A percentile compares a stretch with the other conserved stretches of the same genome.
These are phyloP conservation scores for Tuber melanosporum DNA, from an alignment of 495 filamentous ascomycete species.

Conservation along the genomic window DNA sequence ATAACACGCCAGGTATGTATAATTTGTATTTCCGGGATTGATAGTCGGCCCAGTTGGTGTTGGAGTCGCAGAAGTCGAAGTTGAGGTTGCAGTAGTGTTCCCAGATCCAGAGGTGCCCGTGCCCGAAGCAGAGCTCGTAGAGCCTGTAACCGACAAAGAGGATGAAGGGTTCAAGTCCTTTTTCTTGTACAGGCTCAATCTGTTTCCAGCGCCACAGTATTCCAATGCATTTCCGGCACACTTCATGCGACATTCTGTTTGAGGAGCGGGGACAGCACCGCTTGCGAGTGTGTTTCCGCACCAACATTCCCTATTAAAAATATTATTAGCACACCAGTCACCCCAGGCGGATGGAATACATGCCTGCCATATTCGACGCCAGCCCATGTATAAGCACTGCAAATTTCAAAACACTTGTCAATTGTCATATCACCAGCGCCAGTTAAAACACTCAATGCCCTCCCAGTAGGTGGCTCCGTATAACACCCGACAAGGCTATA, in stretches of 20 bases:
- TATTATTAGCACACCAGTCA: background rate
- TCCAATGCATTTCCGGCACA: slow-evolving; percentile 7
- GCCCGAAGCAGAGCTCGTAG: background rate
- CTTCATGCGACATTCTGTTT: slow-evolving; percentile 1
- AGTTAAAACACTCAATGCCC: slow-evolving; percentile 28
- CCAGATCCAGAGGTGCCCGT: background rate
- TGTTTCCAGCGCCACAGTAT: slow-evolving; percentile 2
- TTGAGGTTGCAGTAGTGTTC: slow-evolving; percentile 6
- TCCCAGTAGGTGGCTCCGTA: slow-evolving; percentile 32
- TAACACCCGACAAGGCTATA: slow-evolving; percentile 38
- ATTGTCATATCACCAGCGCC: slow-evolving; percentile 5
- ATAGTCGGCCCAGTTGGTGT: slow-evolving; percentile 25
- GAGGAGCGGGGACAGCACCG: background rate
- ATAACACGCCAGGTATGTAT: slow-evolving; percentile 41
- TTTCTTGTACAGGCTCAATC: slow-evolving; percentile 7
- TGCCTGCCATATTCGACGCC: slow-evolving; percentile 37
- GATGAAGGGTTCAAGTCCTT: background rate
- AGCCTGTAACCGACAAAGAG: background rate
- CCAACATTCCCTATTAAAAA: slow-evolving; percentile 6
- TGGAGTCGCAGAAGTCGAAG: slow-evolving; percentile 13
- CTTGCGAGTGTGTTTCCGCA: slow-evolving; percentile 8
- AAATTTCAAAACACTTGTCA: slow-evolving; percentile 37
- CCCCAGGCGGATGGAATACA: background rate
- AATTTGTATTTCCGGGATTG: slow-evolving; percentile 32
- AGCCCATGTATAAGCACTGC: slow-evolving; percentile 40